Evolutionary conservation across 805 yeast species (phyloP).

Genomic region (Monosporozyma servazzii): DNA sequence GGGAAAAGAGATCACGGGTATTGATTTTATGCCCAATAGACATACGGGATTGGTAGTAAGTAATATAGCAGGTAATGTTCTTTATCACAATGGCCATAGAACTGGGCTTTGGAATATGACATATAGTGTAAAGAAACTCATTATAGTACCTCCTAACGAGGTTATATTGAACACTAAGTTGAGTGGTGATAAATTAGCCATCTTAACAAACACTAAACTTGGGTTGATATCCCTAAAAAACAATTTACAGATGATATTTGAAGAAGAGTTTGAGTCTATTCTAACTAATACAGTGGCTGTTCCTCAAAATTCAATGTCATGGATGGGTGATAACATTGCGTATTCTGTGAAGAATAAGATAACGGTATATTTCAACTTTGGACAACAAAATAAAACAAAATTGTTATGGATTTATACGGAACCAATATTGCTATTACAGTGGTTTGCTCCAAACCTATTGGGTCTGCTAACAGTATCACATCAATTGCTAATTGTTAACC

Average conservation of each 20-base stretch:
- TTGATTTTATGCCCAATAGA: slow-evolving; percentile 41
- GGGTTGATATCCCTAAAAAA: slow-evolving; percentile 11
- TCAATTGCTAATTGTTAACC: slow-evolving; percentile 16
- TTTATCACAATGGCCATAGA: slow-evolving; percentile 55
- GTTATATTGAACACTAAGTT: slow-evolving; percentile 7
- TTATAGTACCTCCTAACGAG: slow-evolving; percentile 10
- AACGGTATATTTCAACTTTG: slow-evolving; percentile 3
- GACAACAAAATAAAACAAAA: not conserved
- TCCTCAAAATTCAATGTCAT: slow-evolving; percentile 10
- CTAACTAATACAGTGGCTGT: not conserved
- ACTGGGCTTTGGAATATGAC: slow-evolving; percentile 28
- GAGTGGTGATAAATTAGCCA: slow-evolving; percentile 14
- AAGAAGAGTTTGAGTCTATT: not conserved
- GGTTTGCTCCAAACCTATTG: slow-evolving; percentile 18
- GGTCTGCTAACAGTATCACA: slow-evolving; percentile 23
- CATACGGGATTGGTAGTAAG: slow-evolving; percentile 49
- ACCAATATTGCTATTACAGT: slow-evolving; percentile 15
- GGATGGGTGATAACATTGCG: slow-evolving; percentile 15
- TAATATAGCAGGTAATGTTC: slow-evolving; percentile 48
- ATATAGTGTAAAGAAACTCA: slow-evolving; percentile 15
- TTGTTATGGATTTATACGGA: slow-evolving; percentile 6
- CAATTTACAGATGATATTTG: slow-evolving; percentile 2
- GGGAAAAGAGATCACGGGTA: slow-evolving; percentile 31
- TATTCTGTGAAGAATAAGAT: slow-evolving; percentile 13
- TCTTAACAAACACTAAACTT: slow-evolving; percentile 17